phyloP scores from a whole-genome alignment of 2,329 filamentous ascomycete genomes.

The Passalora sequoiae region DNA sequence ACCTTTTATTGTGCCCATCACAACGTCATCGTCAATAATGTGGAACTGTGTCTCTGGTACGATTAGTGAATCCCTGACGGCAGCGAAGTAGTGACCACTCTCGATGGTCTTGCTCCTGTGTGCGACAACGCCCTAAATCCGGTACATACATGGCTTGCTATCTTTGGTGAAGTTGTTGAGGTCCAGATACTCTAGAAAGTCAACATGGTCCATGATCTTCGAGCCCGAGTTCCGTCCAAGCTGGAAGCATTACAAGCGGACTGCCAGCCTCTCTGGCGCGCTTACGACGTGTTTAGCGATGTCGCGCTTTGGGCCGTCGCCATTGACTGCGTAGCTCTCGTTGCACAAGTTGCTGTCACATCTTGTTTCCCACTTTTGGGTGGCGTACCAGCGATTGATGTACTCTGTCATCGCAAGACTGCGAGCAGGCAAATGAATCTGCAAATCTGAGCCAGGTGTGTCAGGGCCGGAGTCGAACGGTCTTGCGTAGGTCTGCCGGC shows the following conservation, averaged over 20 bases:
- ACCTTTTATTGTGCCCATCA: not conserved
- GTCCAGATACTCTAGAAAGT: conserved; percentile 3
- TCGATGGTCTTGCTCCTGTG: conserved; percentile 2
- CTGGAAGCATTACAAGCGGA: conserved; percentile 9
- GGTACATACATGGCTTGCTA: conserved; percentile 10
- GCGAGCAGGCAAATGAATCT: too few relatives aligned
- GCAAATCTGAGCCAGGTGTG: too few relatives aligned
- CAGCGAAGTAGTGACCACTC: conserved; percentile 9
- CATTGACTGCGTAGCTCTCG: too few relatives aligned
- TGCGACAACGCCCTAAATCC: conserved; percentile 12
- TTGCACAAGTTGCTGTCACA: not conserved
- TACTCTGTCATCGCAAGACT: too few relatives aligned
- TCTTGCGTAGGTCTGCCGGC: too few relatives aligned
- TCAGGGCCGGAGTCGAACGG: too few relatives aligned
- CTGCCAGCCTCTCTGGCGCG: conserved; percentile 7
- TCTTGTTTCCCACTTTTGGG: too few relatives aligned
- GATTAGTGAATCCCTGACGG: conserved; percentile 5
- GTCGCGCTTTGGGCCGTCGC: conserved; percentile 1
- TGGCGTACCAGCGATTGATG: too few relatives aligned
- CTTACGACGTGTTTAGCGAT: not conserved
- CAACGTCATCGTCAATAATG: conserved; percentile 5
- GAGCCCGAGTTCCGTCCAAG: not conserved
- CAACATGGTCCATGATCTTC: conserved; percentile 1
- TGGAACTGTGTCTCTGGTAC: not conserved
- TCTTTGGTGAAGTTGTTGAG: not conserved